Conservation (phyloP, 208 protist species). For the Acanthamoeba lenticulata region DNA sequence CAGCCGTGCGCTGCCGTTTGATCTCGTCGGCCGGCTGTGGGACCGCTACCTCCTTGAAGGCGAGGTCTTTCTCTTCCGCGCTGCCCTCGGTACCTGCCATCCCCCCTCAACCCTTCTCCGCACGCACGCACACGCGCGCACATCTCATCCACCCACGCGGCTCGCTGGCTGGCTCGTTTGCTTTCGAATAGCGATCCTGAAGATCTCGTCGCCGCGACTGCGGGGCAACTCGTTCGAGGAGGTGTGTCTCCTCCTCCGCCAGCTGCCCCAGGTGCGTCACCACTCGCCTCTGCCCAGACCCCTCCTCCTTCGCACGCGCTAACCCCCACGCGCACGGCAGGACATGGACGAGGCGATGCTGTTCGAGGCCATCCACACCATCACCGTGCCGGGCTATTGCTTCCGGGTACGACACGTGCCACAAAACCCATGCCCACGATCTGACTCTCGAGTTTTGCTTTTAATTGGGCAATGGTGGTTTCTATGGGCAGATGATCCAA, state of each 20-base stretch:
- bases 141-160: too few relatives aligned
- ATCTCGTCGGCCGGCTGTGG: neutral
- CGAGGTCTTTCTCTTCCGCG: neutral
- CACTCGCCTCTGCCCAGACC: too few relatives aligned
- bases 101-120: neutral
- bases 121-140: too few relatives aligned
- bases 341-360: slow-evolving; percentile 14
- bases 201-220: neutral
- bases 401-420: neutral
- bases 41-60: slow-evolving; percentile 3
- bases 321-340: neutral
- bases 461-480: too few relatives aligned
- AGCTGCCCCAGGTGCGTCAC: neutral
- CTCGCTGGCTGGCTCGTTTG: neutral
- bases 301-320: too few relatives aligned
- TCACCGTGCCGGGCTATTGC: neutral
- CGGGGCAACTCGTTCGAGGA: neutral
- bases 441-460: too few relatives aligned
- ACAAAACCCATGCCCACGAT: neutral
- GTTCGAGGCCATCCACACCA: neutral
- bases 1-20: neutral
- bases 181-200: neutral
- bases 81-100: neutral
- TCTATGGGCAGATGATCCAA: neutral
- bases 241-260: neutral